Percentiles rank a stretch among this genome's conserved stretches.
These are phyloP conservation scores for Bipolaris bicolor DNA, from an alignment of 2,329 filamentous ascomycete genomes.

Conservation along the genomic window DNA sequence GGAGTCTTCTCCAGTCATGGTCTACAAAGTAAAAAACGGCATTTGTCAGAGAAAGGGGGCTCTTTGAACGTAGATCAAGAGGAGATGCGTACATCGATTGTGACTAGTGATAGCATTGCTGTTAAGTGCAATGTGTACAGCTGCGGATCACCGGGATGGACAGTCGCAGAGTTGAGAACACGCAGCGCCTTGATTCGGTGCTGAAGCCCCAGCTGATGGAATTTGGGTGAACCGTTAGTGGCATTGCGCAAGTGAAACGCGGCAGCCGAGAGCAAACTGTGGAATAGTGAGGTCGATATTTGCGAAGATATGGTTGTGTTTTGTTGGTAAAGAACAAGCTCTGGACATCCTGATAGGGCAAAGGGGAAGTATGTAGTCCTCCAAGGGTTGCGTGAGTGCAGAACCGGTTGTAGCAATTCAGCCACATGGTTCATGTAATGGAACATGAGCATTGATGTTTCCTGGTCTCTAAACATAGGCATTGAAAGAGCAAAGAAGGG, in stretches of 20 bases:
- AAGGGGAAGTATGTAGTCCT: background rate
- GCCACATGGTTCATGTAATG: background rate
- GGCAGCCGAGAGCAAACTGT: background rate
- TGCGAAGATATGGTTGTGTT: background rate
- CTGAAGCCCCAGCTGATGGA: background rate
- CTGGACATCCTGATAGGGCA: background rate
- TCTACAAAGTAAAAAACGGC: background rate
- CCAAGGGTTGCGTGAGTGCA: background rate
- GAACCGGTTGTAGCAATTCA: background rate
- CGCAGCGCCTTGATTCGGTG: background rate
- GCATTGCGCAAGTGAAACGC: background rate
- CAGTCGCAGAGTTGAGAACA: background rate
- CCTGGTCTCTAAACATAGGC: background rate
- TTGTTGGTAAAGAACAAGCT: background rate
- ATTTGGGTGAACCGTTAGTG: background rate
- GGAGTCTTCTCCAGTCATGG: background rate
- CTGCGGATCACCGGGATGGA: background rate
- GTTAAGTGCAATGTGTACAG: background rate
- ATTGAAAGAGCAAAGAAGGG: background rate
- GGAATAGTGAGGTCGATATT: background rate
- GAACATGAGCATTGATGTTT: background rate
- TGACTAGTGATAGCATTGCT: background rate
- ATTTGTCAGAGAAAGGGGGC: background rate
- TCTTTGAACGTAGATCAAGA: background rate
- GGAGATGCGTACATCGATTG: background rate